These are phyloP conservation scores for Emergomyces africanus DNA, from an alignment of 2,329 filamentous ascomycete genomes.

Conservation along the genomic window DNA sequence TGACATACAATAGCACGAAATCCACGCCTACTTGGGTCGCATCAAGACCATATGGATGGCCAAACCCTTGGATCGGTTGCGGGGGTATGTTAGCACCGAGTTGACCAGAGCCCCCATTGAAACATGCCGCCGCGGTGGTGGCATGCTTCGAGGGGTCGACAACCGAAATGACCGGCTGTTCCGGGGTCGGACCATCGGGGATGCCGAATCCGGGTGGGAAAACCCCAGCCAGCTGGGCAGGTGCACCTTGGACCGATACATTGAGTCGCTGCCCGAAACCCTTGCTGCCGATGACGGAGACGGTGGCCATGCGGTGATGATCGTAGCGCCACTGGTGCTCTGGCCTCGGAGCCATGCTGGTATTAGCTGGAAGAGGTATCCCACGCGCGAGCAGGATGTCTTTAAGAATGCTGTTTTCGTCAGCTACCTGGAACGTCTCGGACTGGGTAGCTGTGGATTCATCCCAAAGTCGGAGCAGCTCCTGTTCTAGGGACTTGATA, in stretches of 20 bases:
- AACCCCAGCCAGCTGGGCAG: constrained; percentile 1
- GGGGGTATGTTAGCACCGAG: background rate
- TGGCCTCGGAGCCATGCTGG: background rate
- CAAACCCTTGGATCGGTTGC: constrained; percentile 1
- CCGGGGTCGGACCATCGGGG: background rate
- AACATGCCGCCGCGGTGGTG: background rate
- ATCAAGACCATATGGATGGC: constrained; percentile 18
- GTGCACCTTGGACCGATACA: constrained; percentile 4
- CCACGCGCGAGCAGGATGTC: constrained; percentile 13
- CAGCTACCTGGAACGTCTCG: constrained; percentile 8
- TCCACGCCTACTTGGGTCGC: constrained; percentile 19
- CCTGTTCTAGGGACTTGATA: constrained; percentile 17
- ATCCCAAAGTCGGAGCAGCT: constrained; percentile 16
- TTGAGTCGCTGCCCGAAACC: constrained; percentile 11
- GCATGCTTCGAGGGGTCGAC: background rate
- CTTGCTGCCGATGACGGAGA: constrained; percentile 9
- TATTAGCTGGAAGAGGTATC: constrained; percentile 9
- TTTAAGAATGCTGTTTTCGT: constrained; percentile 13
- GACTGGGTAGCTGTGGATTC: constrained; percentile 11
- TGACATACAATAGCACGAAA: constrained; percentile 17
- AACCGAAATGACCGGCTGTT: background rate
- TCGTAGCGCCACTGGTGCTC: background rate
- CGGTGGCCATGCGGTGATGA: constrained; percentile 6
- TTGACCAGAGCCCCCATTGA: constrained; percentile 2
- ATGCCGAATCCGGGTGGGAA: constrained; percentile 8